phyloP scores from a whole-genome alignment of 2,329 filamentous ascomycete genomes.

The Hypoxylon sp. region DNA sequence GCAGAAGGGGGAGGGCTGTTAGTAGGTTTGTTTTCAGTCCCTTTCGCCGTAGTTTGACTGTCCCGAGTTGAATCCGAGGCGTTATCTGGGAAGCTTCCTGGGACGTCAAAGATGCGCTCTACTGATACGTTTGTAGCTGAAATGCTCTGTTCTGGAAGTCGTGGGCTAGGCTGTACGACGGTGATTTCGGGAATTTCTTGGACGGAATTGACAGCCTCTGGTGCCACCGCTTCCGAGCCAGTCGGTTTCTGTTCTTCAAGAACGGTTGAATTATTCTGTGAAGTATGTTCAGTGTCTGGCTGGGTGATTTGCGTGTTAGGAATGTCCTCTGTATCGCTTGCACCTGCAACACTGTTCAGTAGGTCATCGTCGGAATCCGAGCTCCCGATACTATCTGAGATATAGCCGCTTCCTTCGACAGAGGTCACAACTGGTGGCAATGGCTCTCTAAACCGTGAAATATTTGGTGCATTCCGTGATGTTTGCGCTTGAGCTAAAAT shows the following conservation, averaged over 20 bases:
- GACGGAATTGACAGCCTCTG: conserved; percentile 14
- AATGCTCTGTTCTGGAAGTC: conserved; percentile 40
- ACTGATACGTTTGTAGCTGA: conserved; percentile 27
- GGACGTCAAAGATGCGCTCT: conserved; percentile 64
- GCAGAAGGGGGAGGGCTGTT: conserved; percentile 10
- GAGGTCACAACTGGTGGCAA: conserved; percentile 79
- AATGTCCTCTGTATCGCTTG: conserved; percentile 40
- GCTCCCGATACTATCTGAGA: conserved; percentile 69
- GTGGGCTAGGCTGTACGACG: conserved; percentile 63
- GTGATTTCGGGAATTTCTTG: conserved; percentile 61
- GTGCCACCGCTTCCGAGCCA: conserved; percentile 9
- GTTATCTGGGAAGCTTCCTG: conserved; percentile 71
- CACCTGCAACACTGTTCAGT: conserved; percentile 33
- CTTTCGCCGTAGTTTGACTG: conserved; percentile 10
- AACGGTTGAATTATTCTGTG: conserved; percentile 27
- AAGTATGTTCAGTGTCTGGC: conserved; percentile 42
- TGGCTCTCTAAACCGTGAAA: conserved; percentile 72
- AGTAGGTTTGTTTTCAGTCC: conserved; percentile 1
- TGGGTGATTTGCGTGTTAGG: conserved; percentile 45
- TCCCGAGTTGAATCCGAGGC: conserved; percentile 29
- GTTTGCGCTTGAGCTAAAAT: conserved; percentile 69
- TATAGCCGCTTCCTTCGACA: conserved; percentile 75
- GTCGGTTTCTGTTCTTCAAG: conserved; percentile 40
- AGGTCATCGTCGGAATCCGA: conserved; percentile 59
- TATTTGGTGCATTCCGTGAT: conserved; percentile 69